Conservation (phyloP, 1,284 basidiomycete genomes). For the Malassezia slooffiae region DNA sequence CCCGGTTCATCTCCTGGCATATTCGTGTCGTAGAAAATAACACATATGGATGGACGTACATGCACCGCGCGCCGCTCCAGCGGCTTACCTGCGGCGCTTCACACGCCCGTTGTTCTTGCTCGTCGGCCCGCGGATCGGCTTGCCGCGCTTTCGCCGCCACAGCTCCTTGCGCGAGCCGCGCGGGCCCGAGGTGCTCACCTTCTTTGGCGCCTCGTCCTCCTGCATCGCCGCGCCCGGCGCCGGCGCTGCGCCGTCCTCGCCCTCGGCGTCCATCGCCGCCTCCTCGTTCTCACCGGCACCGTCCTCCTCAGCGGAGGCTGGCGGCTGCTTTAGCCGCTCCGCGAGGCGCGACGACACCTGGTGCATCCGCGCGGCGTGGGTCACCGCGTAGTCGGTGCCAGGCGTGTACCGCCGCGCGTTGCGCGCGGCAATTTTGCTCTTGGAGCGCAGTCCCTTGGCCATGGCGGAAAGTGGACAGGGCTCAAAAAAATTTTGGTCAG, state of each 20-base stretch:
- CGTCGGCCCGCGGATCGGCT: conserved; percentile 17
- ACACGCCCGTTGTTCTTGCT: conserved; percentile 29
- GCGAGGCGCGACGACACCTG: conserved; percentile 63
- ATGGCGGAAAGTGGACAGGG: conserved; percentile 49
- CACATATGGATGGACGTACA: too few relatives aligned
- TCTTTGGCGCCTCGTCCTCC: conserved; percentile 6
- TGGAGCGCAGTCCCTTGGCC: conserved; percentile 86
- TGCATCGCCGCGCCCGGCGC: conserved; percentile 1
- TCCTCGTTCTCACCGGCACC: conserved; percentile 46
- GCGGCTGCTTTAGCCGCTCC: conserved; percentile 18
- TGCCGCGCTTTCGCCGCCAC: conserved; percentile 26
- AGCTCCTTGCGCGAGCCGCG: conserved; percentile 33
- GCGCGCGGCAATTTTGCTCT: conserved; percentile 72
- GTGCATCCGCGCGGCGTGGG: conserved; percentile 69
- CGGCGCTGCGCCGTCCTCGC: conserved; percentile 11
- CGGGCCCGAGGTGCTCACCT: conserved; percentile 32
- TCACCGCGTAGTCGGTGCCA: conserved; percentile 63
- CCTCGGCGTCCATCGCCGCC: conserved; percentile 46
- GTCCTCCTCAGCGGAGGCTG: conserved; percentile 46
- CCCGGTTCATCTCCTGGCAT: too few relatives aligned
- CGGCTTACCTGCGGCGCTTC: conserved; percentile 34
- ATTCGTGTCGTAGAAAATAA: too few relatives aligned
- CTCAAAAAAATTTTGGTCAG: conserved; percentile 1
- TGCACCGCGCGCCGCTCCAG: too few relatives aligned
- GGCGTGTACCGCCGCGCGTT: conserved; percentile 68